Conservation (phyloP, 2,329 filamentous ascomycete species). For the Zasmidium angulare region DNA sequence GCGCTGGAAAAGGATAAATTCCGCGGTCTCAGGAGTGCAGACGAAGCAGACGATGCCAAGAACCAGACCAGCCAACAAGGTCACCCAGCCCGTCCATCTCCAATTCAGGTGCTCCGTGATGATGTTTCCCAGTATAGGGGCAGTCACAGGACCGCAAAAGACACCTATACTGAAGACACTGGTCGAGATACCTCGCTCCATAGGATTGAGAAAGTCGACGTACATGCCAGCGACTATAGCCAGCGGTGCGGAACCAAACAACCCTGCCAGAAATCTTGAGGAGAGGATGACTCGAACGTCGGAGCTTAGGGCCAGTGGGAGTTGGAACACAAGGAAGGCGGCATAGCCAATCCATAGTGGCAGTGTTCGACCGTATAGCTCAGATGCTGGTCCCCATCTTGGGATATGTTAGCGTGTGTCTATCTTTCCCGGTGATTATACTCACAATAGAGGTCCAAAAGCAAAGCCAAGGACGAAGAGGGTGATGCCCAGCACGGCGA, state of each 20-base stretch:
- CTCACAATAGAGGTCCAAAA: background rate
- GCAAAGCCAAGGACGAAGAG: slow-evolving; percentile 44
- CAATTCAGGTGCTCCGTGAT: slow-evolving; percentile 15
- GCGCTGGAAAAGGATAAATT: slow-evolving; percentile 56
- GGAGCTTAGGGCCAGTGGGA: slow-evolving; percentile 53
- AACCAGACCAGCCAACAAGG: slow-evolving; percentile 39
- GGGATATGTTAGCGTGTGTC: background rate
- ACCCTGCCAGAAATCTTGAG: slow-evolving; percentile 53
- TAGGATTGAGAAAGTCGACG: slow-evolving; percentile 42
- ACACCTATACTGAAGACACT: slow-evolving; percentile 5
- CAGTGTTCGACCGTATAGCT: slow-evolving; percentile 52
- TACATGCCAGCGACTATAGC: slow-evolving; percentile 50
- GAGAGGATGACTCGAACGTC: slow-evolving; percentile 56
- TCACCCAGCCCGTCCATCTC: slow-evolving; percentile 23
- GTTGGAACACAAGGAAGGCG: slow-evolving; percentile 54
- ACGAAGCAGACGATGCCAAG: slow-evolving; percentile 44
- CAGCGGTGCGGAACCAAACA: slow-evolving; percentile 50
- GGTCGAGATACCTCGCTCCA: slow-evolving; percentile 6
- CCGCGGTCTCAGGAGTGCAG: slow-evolving; percentile 36
- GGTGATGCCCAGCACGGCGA: slow-evolving; percentile 51
- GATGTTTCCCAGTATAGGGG: slow-evolving; percentile 19
- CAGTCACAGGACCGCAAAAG: slow-evolving; percentile 9
- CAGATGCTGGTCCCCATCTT: slow-evolving; percentile 44
- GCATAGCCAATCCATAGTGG: slow-evolving; percentile 52
- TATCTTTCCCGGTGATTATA: background rate